phyloP scores from a whole-genome alignment of 768 basidiomycete species.

The Boletus coccyginus region DNA sequence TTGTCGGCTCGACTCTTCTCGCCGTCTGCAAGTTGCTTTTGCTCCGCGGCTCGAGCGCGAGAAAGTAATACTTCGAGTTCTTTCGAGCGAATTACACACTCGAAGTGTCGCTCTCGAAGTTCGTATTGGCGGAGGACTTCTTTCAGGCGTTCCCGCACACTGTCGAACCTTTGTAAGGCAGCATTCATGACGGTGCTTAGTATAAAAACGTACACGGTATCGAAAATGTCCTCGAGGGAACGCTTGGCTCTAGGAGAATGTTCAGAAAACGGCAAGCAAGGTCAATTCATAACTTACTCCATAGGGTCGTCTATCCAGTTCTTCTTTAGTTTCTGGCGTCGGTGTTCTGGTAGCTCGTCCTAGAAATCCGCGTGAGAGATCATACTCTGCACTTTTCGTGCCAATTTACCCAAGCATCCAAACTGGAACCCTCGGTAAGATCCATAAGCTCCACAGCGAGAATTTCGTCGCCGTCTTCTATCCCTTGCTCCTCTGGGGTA shows the following conservation, averaged over 20 bases:
- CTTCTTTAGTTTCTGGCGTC: slow-evolving; percentile 71
- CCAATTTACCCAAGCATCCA: slow-evolving; percentile 60
- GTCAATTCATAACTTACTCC: slow-evolving; percentile 51
- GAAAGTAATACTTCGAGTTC: slow-evolving; percentile 87
- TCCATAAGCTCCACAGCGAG: slow-evolving; percentile 90
- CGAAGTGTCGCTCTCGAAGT: slow-evolving; percentile 88
- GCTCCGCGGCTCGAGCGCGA: slow-evolving; percentile 83
- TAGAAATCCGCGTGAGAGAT: slow-evolving; percentile 27
- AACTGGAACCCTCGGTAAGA: slow-evolving; percentile 64
- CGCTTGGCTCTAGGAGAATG: slow-evolving; percentile 55
- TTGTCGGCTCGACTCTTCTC: slow-evolving; percentile 68
- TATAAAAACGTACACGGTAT: slow-evolving; percentile 63
- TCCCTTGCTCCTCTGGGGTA: slow-evolving; percentile 82
- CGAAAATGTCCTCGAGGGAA: slow-evolving; percentile 81
- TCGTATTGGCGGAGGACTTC: slow-evolving; percentile 87
- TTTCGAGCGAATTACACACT: slow-evolving; percentile 89
- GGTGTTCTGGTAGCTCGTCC: slow-evolving; percentile 66
- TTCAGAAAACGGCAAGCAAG: slow-evolving; percentile 3
- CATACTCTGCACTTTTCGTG: background rate
- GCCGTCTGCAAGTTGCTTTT: slow-evolving; percentile 76
- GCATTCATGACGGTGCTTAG: background rate
- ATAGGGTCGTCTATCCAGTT: slow-evolving; percentile 73
- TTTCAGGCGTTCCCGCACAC: slow-evolving; percentile 83
- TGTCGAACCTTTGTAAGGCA: slow-evolving; percentile 28
- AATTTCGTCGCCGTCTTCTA: slow-evolving; percentile 89